phyloP scores from a whole-genome alignment of 345 rosid species.

The Salix suchowensis region DNA sequence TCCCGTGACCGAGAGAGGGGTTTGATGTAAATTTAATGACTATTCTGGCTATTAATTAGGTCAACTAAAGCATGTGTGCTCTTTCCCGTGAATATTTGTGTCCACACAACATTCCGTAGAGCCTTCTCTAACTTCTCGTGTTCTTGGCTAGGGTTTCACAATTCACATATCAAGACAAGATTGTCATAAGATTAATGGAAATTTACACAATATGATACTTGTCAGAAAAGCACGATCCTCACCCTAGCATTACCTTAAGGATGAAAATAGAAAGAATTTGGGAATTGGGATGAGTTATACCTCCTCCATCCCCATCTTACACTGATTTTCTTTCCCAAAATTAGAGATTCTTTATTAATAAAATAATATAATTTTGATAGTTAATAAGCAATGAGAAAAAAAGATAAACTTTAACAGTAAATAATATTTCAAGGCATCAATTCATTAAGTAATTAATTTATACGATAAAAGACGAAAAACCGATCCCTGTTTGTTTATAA shows the following conservation, averaged over 20 bases:
- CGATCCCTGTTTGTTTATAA: no score
- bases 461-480: no score
- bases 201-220: not conserved
- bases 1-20: not conserved
- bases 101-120: conserved; percentile 38
- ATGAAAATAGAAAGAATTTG: no score
- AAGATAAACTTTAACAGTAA: no score
- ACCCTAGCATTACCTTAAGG: not conserved
- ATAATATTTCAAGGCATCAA: no score
- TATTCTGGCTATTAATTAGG: not conserved
- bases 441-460: no score
- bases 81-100: conserved; percentile 38
- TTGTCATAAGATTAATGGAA: not conserved
- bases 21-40: not conserved
- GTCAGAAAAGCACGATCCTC: not conserved
- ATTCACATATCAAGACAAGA: not conserved
- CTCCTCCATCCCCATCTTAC: no score
- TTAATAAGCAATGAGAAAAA: no score
- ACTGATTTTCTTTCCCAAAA: no score
- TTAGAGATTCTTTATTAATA: no score
- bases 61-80: conserved; percentile 7
- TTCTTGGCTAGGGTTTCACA: conserved; percentile 21
- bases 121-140: not conserved
- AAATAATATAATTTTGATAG: no score
- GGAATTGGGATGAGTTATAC: no score